Evolutionary conservation across 805 yeast species (phyloP).

Genomic region (Candida coleopterorum): DNA sequence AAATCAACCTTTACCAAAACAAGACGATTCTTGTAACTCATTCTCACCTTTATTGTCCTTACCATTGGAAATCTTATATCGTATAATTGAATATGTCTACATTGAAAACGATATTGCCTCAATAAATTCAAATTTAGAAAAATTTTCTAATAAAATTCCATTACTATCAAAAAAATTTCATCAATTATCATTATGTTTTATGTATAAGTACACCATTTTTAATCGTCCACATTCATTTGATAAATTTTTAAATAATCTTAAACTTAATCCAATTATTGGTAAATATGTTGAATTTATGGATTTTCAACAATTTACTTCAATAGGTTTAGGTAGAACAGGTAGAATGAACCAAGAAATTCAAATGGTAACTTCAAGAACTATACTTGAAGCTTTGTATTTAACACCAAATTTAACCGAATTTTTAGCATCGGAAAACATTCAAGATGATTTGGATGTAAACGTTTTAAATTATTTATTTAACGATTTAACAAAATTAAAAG

Average conservation of each 20-base stretch:
- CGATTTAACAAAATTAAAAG: slow-evolving; percentile 49
- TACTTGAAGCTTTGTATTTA: slow-evolving; percentile 53
- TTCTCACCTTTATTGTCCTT: slow-evolving; percentile 21
- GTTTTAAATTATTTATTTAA: slow-evolving; percentile 56
- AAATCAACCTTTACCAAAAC: slow-evolving; percentile 3
- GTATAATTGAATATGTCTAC: slow-evolving; percentile 52
- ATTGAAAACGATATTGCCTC: slow-evolving; percentile 50
- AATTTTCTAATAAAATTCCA: slow-evolving; percentile 48
- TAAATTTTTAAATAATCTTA: slow-evolving; percentile 53
- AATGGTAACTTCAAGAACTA: slow-evolving; percentile 76
- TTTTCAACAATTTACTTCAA: slow-evolving; percentile 82
- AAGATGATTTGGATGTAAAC: slow-evolving; percentile 66
- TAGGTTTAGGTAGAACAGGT: slow-evolving; percentile 85
- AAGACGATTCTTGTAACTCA: slow-evolving; percentile 2
- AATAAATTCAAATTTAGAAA: slow-evolving; percentile 46
- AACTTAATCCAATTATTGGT: slow-evolving; percentile 43
- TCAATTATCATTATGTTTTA: slow-evolving; percentile 50
- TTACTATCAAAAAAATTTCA: slow-evolving; percentile 56
- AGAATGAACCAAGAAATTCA: slow-evolving; percentile 89
- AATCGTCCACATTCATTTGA: slow-evolving; percentile 79
- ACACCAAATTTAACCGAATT: slow-evolving; percentile 74
- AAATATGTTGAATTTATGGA: slow-evolving; percentile 71
- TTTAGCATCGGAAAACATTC: slow-evolving; percentile 79
- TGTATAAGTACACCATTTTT: slow-evolving; percentile 66
- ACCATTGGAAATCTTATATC: slow-evolving; percentile 54